Evolutionary conservation across 1,284 basidiomycete species (phyloP), one percentile per base, ranked within the genome.

Genomic region (Apiotrichum akiyoshidainum): DNA sequence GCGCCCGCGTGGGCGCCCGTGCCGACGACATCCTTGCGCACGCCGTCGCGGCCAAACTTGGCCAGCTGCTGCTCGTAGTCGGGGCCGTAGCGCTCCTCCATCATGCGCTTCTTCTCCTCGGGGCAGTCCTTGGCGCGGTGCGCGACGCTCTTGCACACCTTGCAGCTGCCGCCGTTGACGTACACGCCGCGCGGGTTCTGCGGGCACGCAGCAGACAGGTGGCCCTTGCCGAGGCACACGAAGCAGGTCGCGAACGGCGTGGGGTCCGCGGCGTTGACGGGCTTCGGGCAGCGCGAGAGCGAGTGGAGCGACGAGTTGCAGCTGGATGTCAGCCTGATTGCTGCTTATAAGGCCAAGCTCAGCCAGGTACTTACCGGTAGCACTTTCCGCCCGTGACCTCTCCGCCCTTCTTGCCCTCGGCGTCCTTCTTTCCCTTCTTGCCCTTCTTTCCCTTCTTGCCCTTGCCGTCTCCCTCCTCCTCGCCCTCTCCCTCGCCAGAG

Each of bases 231-330:
- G 2, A 84, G 85, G 71, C 93, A 97, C 37, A 97, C 88, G 72
- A 92, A 97, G 77, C 93, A 97, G 1, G 87, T 90, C 0, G 93
- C 93, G 70, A 85, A 92, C 0, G 93, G 93, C 4, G 93, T 82
- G 2, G 88, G 87, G 64, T 89, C 82, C 16, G 72, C 69, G n/a
- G 83, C 80, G 72, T 90, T 83, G 12, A 81, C 79, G 1, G 84
- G 81, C 65, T 86, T 85, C 59, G 82, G 86, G 74, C 93, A 97
- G 44, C 81, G 81, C 17, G 89, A 85, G 3, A 97, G 82, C 12
- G 83, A 88, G 67, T 97, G 93, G 60, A 82, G 83, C 5, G 80
- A 83, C 3, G 90, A 92, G 50, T 92, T 89, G 70, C 93, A 97
- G 63, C 92, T 93, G 71, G 46, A 59, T 55, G 37, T 33, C 22